phyloP scores from a whole-genome alignment of 805 yeast species.

The Suhomyces xylopsoci region DNA sequence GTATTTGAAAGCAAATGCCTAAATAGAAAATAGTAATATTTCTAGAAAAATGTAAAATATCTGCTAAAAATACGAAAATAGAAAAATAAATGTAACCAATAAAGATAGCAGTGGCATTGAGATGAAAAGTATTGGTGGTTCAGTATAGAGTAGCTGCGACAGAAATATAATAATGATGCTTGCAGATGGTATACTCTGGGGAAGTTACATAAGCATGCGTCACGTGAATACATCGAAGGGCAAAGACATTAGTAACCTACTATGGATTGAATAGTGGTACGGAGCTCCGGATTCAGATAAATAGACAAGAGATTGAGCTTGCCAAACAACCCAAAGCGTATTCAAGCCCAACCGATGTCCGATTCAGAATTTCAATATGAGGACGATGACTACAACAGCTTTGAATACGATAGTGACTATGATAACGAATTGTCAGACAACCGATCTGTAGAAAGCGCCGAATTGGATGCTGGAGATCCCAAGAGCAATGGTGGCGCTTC shows the following conservation, averaged over 20 bases:
- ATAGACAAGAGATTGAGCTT: neutral
- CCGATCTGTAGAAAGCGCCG: neutral
- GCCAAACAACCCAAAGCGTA: neutral
- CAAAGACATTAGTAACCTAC: neutral
- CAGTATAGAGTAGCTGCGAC: neutral
- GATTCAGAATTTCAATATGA: constrained; percentile 5
- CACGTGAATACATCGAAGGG: neutral
- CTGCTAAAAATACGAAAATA: constrained; percentile 1
- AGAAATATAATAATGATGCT: too few relatives aligned
- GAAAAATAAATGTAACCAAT: neutral
- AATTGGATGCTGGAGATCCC: neutral
- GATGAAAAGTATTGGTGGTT: neutral
- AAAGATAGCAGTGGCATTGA: neutral
- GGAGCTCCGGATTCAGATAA: neutral
- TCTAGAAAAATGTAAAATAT: neutral
- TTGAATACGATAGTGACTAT: constrained; percentile 5
- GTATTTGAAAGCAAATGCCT: constrained; percentile 2
- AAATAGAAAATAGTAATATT: neutral
- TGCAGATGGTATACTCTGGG: neutral
- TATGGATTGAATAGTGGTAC: neutral
- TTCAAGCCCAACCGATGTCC: neutral
- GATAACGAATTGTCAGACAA: constrained; percentile 9
- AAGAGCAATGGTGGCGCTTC: neutral
- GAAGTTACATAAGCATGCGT: neutral
- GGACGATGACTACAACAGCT: constrained; percentile 2